A percentile compares a stretch with the other conserved stretches of the same genome.
Conservation (phyloP, 768 basidiomycete genomes). For the Kondoa malvinella region DNA sequence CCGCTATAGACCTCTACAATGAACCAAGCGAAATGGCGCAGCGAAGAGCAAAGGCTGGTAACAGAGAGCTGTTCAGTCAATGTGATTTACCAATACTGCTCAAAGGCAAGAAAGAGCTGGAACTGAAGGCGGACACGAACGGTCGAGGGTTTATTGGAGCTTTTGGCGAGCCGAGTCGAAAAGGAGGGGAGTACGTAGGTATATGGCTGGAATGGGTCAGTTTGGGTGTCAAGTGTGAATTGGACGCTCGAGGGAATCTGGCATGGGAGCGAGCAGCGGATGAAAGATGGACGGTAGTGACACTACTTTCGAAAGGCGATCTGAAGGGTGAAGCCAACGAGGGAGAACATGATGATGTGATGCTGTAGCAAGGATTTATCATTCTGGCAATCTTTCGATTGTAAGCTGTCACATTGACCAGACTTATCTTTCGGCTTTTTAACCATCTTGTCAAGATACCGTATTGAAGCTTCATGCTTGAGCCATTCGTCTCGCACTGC, state of each 20-base stretch:
- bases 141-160: background rate
- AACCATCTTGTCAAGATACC: no score
- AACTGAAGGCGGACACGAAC: background rate
- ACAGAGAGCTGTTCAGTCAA: background rate
- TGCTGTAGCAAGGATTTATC: no score
- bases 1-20: constrained; percentile 5
- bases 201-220: constrained; percentile 2
- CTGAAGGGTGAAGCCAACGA: background rate
- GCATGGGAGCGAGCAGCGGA: background rate
- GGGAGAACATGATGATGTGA: background rate
- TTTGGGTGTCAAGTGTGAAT: background rate
- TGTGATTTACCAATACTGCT: background rate
- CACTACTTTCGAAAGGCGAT: background rate
- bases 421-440: no score
- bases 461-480: no score
- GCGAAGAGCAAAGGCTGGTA: background rate
- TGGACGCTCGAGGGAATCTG: background rate
- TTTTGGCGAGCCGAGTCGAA: constrained; percentile 2
- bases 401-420: no score
- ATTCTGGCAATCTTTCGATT: no score
- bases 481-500: no score
- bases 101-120: background rate
- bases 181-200: background rate
- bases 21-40: background rate
- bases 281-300: background rate